phyloP scores from a whole-genome alignment of 306 rosid genomes.

The Gastrolobium bilobum region DNA sequence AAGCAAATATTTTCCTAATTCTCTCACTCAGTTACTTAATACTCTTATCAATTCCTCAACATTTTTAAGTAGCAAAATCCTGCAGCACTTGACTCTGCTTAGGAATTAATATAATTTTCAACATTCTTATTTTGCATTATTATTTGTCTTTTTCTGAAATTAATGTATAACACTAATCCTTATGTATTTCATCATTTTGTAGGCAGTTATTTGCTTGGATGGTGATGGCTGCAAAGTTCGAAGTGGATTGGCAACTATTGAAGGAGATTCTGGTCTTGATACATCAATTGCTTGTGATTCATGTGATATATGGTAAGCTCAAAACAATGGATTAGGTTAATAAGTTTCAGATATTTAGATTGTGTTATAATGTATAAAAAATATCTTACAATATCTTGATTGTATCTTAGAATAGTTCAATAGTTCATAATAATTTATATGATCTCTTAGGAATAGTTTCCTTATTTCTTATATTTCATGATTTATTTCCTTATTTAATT shows the following conservation, averaged over 20 bases:
- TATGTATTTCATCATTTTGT: constrained; percentile 59
- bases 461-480: too few species aligned
- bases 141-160: constrained; percentile 37
- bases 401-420: too few species aligned
- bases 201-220: constrained; percentile 99
- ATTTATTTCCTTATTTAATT: too few species aligned
- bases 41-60: constrained; percentile 34
- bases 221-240: constrained; percentile 93
- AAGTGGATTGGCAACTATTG: constrained; percentile 63
- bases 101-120: constrained; percentile 20
- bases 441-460: too few species aligned
- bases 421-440: too few species aligned
- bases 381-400: too few species aligned
- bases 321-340: constrained; percentile 33
- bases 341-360: constrained; percentile 24
- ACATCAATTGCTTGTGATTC: constrained; percentile 99
- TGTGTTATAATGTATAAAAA: too few species aligned
- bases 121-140: constrained; percentile 15
- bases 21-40: constrained; percentile 23
- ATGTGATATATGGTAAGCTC: constrained; percentile 83
- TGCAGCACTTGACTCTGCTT: constrained; percentile 24
- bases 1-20: constrained; percentile 4
- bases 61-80: constrained; percentile 36
- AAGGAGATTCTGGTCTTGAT: constrained; percentile 80
- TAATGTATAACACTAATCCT: constrained; percentile 50